Base-by-base conservation (phyloP, 2,329 filamentous ascomycete genomes). In the Pseudophaeomoniella oleicola region DNA sequence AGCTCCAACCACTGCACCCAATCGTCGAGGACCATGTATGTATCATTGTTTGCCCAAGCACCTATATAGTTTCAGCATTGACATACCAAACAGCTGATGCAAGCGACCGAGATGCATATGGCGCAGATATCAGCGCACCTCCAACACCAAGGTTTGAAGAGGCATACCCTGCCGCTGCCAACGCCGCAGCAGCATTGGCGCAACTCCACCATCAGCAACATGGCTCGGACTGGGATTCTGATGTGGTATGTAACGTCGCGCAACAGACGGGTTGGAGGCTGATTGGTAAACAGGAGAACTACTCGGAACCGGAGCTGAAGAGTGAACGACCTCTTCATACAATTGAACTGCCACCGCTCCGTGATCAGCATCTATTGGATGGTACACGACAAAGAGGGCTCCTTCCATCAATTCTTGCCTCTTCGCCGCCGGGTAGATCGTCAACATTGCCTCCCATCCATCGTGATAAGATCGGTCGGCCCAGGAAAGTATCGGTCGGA, bases 361-460 rank as follows among this genome's bases (percentile, higher is more conserved):
- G 81, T 44, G 67, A 71, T 41, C 53, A 73, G 41, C 63, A 83
- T 40, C 81, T 81, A 44, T 84, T 82, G 59, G 81, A 85, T 49
- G 75, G 80, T 1, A 62, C 63, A 44, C 71, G 75, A 46, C 76
- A 73, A 39, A 72, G 81, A 50, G 82, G 88, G 48, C 67, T 90
- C 35, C 70, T 94, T 4, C 84, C 86, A 2, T 93, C 85, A 1
- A 83, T 90, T 39, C 63, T 94, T 27, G 72, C 74, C 30, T 57
- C 55, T 36, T 78, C 78, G 41, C 93, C 87, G 6, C 87, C 86
- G 1, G 84, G 81, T 37, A 81, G 87, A 43, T 92, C 86, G 11
- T 87, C 86, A 1, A 94, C 86, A 1, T 68, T 94, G 16, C 86
- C 87, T 17, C 85, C 87, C 3, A 71, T 88, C 35, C 82, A 90